These are phyloP conservation scores for Aspergillus cejpii DNA, from an alignment of 2,329 filamentous ascomycete species.

Conservation along the genomic window DNA sequence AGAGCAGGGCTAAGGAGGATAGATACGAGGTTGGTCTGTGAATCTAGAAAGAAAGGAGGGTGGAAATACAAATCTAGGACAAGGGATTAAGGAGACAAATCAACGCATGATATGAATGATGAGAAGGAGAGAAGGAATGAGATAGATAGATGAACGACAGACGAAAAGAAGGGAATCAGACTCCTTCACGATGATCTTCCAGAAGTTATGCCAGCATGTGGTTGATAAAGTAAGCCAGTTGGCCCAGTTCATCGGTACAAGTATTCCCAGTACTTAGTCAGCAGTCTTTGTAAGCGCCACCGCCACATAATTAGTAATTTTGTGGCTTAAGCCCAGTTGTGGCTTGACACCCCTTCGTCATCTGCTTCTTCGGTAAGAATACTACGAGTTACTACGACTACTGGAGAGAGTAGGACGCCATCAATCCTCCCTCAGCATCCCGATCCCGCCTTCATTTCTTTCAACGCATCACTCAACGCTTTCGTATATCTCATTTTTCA, in stretches of 20 bases:
- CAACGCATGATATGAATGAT: conserved; percentile 12
- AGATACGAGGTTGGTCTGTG: conserved; percentile 4
- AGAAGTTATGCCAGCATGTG: conserved; percentile 4
- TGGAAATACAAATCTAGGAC: background rate
- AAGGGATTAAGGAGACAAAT: conserved; percentile 1
- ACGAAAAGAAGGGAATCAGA: conserved; percentile 6
- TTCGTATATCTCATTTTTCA: conserved; percentile 5
- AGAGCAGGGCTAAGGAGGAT: too few species aligned
- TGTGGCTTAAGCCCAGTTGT: conserved; percentile 14
- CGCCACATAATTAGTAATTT: conserved; percentile 15
- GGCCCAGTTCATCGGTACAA: background rate
- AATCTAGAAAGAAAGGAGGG: conserved; percentile 2
- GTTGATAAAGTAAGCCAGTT: background rate
- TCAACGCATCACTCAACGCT: conserved; percentile 15
- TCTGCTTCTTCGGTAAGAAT: conserved; percentile 17
- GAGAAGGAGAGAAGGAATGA: background rate
- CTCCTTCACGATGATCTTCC: too few species aligned
- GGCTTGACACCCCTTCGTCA: conserved; percentile 33
- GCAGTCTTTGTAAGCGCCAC: conserved; percentile 8
- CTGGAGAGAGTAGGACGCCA: conserved; percentile 5
- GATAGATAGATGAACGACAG: conserved; percentile 1
- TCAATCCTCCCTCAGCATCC: conserved; percentile 15
- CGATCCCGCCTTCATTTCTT: conserved; percentile 20
- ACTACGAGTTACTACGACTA: background rate
- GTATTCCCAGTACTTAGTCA: too few species aligned